Percentiles rank a stretch among this genome's conserved stretches.
Conservation (phyloP, 257 asterid species). For the Gynochthodes officinalis region DNA sequence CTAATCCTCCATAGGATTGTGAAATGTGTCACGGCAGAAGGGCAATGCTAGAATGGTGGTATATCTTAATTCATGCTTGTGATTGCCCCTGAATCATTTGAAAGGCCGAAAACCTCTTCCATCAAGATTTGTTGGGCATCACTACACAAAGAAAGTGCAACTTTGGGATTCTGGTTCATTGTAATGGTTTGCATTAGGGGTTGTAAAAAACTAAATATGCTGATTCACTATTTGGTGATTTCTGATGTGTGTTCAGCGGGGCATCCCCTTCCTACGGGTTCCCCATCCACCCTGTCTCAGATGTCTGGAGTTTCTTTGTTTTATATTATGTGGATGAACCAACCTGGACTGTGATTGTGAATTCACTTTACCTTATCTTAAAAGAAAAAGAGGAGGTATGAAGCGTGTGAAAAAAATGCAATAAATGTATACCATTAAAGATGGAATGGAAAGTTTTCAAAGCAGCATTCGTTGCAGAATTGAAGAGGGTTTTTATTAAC, state of each 20-base stretch:
- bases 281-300: too few species aligned
- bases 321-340: too few species aligned
- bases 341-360: too few species aligned
- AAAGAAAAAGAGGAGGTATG: too few species aligned
- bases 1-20: not conserved
- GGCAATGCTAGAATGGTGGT: not conserved
- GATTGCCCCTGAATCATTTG: not conserved
- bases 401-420: too few species aligned
- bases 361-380: too few species aligned
- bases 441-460: not conserved
- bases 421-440: too few species aligned
- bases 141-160: not conserved
- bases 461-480: not conserved
- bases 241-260: too few species aligned
- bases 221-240: not conserved
- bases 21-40: not conserved
- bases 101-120: not conserved
- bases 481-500: not conserved
- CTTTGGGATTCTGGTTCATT: not conserved
- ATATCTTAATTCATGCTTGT: not conserved
- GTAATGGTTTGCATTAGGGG: not conserved
- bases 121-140: not conserved
- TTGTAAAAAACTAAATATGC: not conserved
- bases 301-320: too few species aligned
- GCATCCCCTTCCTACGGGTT: too few species aligned